Evolutionary conservation across 106 monocot species (phyloP).

Genomic region (Dioscorea dumetorum): DNA sequence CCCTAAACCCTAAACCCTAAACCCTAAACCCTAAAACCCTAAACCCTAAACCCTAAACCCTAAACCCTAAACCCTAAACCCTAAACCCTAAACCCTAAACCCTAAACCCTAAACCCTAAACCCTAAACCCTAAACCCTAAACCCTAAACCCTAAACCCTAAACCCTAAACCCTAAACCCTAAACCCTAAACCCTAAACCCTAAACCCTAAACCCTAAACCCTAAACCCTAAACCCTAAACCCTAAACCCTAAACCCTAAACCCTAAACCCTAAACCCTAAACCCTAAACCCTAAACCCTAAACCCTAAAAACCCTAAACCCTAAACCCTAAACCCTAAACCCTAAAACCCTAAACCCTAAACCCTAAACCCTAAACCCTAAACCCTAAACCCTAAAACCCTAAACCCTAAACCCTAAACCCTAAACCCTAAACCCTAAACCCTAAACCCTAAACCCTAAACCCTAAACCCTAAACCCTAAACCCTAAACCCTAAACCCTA

Average conservation of each 20-base stretch:
- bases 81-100: neutral
- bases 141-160: conserved; percentile 5
- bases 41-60: conserved; percentile 7
- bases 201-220: conserved; percentile 11
- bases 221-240: conserved; percentile 11
- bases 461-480: conserved; percentile 5
- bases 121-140: neutral
- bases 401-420: conserved; percentile 1
- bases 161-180: conserved; percentile 9
- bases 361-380: neutral
- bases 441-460: conserved; percentile 1
- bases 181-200: conserved; percentile 8
- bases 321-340: conserved; percentile 9
- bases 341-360: neutral
- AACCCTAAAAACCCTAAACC: conserved; percentile 9
- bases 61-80: neutral
- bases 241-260: conserved; percentile 8
- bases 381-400: neutral
- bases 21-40: conserved; percentile 11
- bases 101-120: neutral
- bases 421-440: neutral
- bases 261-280: conserved; percentile 6
- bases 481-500: conserved; percentile 11
- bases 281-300: conserved; percentile 4
- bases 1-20: conserved; percentile 1